Conservation (phyloP, 805 yeast species). For the Saccharomycopsis javanensis region DNA sequence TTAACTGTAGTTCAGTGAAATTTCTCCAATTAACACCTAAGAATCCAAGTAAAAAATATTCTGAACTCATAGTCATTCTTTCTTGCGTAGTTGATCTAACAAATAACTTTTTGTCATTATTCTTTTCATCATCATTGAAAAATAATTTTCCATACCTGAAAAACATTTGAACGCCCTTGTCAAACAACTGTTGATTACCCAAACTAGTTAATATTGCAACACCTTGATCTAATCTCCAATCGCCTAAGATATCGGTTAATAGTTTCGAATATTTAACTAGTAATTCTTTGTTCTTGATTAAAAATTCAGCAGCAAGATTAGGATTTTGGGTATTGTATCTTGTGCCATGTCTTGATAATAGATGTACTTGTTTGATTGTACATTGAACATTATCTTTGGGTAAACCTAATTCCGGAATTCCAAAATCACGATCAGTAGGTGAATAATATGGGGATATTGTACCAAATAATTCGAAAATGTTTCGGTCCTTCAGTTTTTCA, state of each 20-base stretch:
- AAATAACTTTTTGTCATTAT: constrained; percentile 12
- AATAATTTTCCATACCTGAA: constrained; percentile 20
- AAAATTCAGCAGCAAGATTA: constrained; percentile 23
- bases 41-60: constrained; percentile 40
- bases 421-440: constrained; percentile 19
- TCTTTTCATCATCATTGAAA: neutral
- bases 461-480: constrained; percentile 20
- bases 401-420: constrained; percentile 19
- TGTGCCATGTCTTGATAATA: constrained; percentile 73
- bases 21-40: constrained; percentile 29
- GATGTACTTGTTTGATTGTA: constrained; percentile 54
- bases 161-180: constrained; percentile 19
- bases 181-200: constrained; percentile 22
- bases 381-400: constrained; percentile 30
- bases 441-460: constrained; percentile 20
- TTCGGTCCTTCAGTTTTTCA: constrained; percentile 10
- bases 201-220: constrained; percentile 18
- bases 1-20: constrained; percentile 19
- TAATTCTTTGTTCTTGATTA: constrained; percentile 21
- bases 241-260: constrained; percentile 29
- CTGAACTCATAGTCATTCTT: constrained; percentile 39
- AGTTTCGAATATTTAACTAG: constrained; percentile 6
- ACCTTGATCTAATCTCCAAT: constrained; percentile 26
- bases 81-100: constrained; percentile 33
- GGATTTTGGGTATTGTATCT: constrained; percentile 48